phyloP scores from a whole-genome alignment of 1,284 basidiomycete genomes.

The Pseudozyma sp. region DNA sequence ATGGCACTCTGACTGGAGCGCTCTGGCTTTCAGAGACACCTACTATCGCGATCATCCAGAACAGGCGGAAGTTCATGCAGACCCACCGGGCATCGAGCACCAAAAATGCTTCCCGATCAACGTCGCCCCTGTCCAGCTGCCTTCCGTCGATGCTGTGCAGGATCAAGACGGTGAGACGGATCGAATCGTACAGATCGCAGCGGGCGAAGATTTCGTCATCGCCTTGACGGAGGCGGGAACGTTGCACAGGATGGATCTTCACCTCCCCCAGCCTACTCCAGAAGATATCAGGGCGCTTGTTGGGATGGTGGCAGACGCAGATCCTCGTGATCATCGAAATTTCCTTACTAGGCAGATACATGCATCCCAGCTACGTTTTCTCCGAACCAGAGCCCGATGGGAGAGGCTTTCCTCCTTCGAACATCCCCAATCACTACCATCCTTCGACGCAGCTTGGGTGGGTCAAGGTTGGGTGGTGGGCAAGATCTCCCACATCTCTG shows the following conservation, averaged over 20 bases:
- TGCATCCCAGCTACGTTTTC: background rate
- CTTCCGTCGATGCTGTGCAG: conserved; percentile 5
- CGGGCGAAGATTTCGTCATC: conserved; percentile 51
- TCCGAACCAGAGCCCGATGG: conserved; percentile 16
- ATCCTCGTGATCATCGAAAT: no score
- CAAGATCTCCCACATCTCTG: conserved; percentile 77
- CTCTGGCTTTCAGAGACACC: background rate
- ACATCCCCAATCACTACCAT: conserved; percentile 1
- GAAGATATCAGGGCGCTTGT: no score
- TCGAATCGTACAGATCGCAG: conserved; percentile 40
- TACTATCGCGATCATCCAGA: conserved; percentile 12
- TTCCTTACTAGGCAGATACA: no score
- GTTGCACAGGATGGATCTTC: conserved; percentile 41
- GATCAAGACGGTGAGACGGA: background rate
- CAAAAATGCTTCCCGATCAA: conserved; percentile 16
- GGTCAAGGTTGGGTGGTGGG: conserved; percentile 3
- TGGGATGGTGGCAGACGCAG: no score
- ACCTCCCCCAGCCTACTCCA: background rate
- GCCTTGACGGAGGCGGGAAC: conserved; percentile 46
- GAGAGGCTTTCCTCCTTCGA: conserved; percentile 14
- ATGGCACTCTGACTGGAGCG: conserved; percentile 28
- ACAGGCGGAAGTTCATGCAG: conserved; percentile 3
- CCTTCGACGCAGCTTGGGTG: conserved; percentile 26
- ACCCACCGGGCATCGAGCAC: conserved; percentile 13
- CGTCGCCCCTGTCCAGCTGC: conserved; percentile 12